Evolutionary conservation across 345 rosid genomes (phyloP), one percentile per base, ranked within the genome.

Genomic region (Populus deltoides): DNA sequence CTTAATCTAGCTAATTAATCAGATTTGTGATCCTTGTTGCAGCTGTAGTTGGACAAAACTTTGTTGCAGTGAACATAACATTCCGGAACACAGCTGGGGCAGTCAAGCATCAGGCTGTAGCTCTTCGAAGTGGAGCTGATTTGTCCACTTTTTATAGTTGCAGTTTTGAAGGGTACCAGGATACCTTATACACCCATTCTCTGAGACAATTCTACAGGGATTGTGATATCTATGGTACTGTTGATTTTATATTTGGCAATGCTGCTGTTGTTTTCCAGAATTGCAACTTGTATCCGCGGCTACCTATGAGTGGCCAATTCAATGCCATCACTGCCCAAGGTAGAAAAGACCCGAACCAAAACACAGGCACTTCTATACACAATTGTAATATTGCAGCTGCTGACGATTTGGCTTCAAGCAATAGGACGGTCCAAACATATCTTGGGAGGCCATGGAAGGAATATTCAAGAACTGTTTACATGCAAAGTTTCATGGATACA

Each of bases 241-340:
- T 93, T 5, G 99, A 95, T 55, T 95, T 90, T 81, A 93, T 95
- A 53, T 95, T 95, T 27, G 99, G 99, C 12, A 95, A 95, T 61
- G 99, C 97, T 0, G 98, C 97, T 0, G 98, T 85, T 11, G 92
- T 95, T 36, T 77, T 93, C 59, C 98, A 93, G 71, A 88, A 86
- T 80, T 93, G 99, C 83, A 91, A 87, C 73, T 1, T 95, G 13
- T 92, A 89, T 61, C 92, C 98, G 1, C 87, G 97, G 55, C 86
- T 82, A 15, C 93, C 99, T 0, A 83, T 92, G 89, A 79, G 41
- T 2, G 93, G 94, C 33, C 97, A 93, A 79, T 92, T 88, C 77
- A 95, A 93, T 29, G 97, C 96, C n/a, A 89, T 95, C 55, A 92
- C 98, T 0, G 98, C 99, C 8, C 98, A 93, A 70, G 99, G 99